A percentile compares a stretch with the other conserved stretches of the same genome.
Evolutionary conservation across 2,329 filamentous ascomycete genomes (phyloP).

Genomic region (Cyclaneusma minus): DNA sequence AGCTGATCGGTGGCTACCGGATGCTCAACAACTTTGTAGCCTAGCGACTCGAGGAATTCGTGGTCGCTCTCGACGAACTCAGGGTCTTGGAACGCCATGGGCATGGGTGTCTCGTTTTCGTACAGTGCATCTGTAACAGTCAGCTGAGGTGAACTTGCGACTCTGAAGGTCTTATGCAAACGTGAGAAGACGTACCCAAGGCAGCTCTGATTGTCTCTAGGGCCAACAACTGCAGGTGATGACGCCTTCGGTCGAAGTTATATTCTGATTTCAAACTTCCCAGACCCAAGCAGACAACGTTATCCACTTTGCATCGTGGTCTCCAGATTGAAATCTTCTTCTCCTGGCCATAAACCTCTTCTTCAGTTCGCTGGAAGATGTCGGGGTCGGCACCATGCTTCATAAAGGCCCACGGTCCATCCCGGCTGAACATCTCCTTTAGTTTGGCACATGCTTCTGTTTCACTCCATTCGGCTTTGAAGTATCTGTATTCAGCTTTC

Average conservation of each 20-base stretch:
- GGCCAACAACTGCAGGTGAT: no score
- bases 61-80: constrained; percentile 16
- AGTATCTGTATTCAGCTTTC: constrained; percentile 11
- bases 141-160: not conserved
- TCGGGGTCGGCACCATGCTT: no score
- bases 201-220: no score
- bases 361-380: no score
- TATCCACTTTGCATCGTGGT: constrained; percentile 8
- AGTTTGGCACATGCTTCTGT: constrained; percentile 9
- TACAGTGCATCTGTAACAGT: not conserved
- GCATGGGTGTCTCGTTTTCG: constrained; percentile 1
- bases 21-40: constrained; percentile 13
- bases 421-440: constrained; percentile 3
- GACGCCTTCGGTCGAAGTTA: constrained; percentile 14
- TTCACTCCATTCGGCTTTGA: constrained; percentile 14
- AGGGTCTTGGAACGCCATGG: constrained; percentile 16
- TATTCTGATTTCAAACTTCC: constrained; percentile 16
- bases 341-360: constrained; percentile 1
- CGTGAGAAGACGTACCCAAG: constrained; percentile 1
- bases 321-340: constrained; percentile 1
- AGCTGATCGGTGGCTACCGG: constrained; percentile 13
- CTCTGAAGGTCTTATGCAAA: not conserved
- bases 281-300: constrained; percentile 16
- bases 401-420: no score
- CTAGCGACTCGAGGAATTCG: constrained; percentile 13